phyloP scores from a whole-genome alignment of 2,329 filamentous ascomycete genomes.

The Sordariomycetes sp. region DNA sequence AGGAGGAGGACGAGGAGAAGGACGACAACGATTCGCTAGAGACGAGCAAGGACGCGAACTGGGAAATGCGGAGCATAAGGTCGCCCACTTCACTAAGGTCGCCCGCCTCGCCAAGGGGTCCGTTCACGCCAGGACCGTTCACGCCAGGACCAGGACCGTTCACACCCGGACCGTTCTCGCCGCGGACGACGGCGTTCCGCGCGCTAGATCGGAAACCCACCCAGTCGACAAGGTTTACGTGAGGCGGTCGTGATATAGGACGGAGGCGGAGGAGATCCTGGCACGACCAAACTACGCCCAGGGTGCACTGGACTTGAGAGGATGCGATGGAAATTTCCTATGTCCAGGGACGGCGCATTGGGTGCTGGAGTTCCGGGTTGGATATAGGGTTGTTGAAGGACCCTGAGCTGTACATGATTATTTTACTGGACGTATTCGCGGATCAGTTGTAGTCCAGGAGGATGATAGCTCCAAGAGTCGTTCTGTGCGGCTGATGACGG shows the following conservation, averaged over 20 bases:
- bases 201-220: conserved; percentile 41
- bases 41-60: conserved; percentile 19
- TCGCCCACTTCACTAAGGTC: conserved; percentile 11
- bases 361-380: background rate
- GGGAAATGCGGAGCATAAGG: conserved; percentile 47
- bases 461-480: too few relatives aligned
- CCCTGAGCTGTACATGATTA: background rate
- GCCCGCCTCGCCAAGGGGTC: background rate
- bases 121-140: background rate
- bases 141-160: too few relatives aligned
- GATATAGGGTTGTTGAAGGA: background rate
- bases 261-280: background rate
- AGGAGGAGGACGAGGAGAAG: conserved; percentile 28
- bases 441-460: background rate
- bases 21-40: conserved; percentile 15
- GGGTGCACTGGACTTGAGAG: background rate
- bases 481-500: too few relatives aligned
- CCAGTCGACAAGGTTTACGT: background rate
- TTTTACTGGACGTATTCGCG: background rate
- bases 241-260: background rate
- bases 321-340: background rate
- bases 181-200: conserved; percentile 58
- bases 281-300: background rate
- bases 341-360: background rate
- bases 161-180: conserved; percentile 46